Conservation (phyloP, 805 yeast species). For the Barnettozyma californica region DNA sequence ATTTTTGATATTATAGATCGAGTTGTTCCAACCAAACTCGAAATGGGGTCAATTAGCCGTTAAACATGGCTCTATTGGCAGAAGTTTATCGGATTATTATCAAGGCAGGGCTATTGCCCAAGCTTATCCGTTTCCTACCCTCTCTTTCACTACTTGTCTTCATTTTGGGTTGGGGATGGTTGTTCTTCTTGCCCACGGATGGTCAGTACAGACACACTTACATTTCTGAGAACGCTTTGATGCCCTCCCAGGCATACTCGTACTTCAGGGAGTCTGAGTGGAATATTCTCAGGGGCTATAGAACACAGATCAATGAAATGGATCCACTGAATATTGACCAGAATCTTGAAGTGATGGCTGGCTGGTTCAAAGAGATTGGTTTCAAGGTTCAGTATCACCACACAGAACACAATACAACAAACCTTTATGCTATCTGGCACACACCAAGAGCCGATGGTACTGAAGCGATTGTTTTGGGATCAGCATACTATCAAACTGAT, state of each 20-base stretch:
- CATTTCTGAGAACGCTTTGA: conserved; percentile 90
- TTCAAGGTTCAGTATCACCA: conserved; percentile 50
- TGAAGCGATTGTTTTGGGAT: conserved; percentile 85
- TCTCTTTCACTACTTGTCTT: conserved; percentile 37
- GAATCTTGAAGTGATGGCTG: conserved; percentile 39
- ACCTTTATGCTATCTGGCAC: conserved; percentile 76
- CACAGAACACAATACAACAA: conserved; percentile 36
- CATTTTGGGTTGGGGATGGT: conserved; percentile 47
- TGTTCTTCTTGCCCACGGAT: conserved; percentile 65
- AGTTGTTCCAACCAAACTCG: too few species aligned
- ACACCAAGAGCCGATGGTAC: conserved; percentile 96
- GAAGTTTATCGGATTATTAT: conserved; percentile 38
- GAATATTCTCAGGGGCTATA: conserved; percentile 83
- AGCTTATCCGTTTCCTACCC: conserved; percentile 38
- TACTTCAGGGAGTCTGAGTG: conserved; percentile 93
- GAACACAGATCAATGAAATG: conserved; percentile 40
- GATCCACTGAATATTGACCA: conserved; percentile 27
- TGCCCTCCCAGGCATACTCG: conserved; percentile 94
- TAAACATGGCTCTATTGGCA: conserved; percentile 40
- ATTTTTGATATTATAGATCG: neutral
- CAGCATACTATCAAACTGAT: conserved; percentile 78
- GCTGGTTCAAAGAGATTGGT: conserved; percentile 71
- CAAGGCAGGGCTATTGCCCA: conserved; percentile 42
- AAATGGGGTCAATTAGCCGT: neutral
- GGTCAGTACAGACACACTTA: conserved; percentile 84